Evolutionary conservation across 345 rosid genomes (phyloP).

Genomic region (Boechera divaricarpa): DNA sequence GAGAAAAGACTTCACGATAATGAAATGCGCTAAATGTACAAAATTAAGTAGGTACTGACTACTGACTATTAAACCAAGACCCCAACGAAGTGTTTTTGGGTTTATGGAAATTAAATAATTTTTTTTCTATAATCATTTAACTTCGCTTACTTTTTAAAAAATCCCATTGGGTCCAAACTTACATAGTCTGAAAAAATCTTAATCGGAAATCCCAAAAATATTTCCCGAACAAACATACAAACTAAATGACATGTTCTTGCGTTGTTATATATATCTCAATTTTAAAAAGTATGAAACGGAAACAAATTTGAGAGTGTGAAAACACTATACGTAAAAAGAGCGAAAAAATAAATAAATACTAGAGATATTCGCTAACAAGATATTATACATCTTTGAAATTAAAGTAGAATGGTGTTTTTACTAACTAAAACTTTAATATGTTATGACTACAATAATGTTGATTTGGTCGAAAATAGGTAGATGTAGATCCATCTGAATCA

Average conservation of each 20-base stretch:
- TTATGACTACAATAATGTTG: not conserved
- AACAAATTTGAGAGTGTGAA: not conserved
- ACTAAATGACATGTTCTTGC: not conserved
- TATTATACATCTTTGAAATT: too few species aligned
- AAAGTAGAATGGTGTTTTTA: too few species aligned
- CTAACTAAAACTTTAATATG: not conserved
- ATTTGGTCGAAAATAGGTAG: not conserved
- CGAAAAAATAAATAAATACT: too few species aligned
- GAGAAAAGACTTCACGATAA: conserved; percentile 28
- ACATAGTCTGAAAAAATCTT: not conserved
- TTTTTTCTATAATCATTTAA: not conserved
- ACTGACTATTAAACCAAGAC: conserved; percentile 32
- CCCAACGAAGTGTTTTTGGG: conserved; percentile 23
- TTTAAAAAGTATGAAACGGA: too few species aligned
- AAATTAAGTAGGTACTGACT: conserved; percentile 29
- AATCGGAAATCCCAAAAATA: not conserved
- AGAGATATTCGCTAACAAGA: too few species aligned
- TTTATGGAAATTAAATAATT: not conserved
- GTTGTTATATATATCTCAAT: not conserved
- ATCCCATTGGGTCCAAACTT: not conserved
- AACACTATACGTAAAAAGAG: not conserved
- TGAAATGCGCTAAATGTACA: conserved; percentile 39
- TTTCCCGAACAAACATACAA: not conserved
- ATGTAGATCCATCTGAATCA: not conserved
- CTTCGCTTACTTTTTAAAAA: not conserved